These are phyloP conservation scores for Globisporangium barbulae DNA, from an alignment of 352 stramenopile genomes.

Conservation along the genomic window DNA sequence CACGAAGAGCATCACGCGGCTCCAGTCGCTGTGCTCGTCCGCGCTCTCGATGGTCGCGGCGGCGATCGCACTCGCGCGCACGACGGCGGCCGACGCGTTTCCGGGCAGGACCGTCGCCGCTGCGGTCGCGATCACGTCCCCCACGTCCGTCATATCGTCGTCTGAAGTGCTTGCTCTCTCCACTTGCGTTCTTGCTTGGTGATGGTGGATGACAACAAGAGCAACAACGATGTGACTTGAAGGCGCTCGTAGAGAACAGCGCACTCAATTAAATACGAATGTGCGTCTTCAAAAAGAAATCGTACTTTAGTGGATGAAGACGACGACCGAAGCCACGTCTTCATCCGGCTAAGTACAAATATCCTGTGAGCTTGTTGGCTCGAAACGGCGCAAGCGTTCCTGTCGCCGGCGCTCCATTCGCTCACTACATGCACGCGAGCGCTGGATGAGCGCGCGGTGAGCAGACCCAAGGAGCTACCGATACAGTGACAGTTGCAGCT, in stretches of 20 bases:
- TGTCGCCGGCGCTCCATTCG: too few relatives aligned
- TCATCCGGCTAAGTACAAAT: background rate
- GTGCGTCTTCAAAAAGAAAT: background rate
- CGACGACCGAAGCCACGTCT: background rate
- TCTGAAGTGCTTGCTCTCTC: too few relatives aligned
- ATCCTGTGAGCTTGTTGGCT: background rate
- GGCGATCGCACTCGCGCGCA: slow-evolving; percentile 17
- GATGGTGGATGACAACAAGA: background rate
- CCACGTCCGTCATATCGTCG: background rate
- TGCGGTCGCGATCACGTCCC: slow-evolving; percentile 17
- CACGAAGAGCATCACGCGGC: slow-evolving; percentile 68
- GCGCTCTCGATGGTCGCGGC: slow-evolving; percentile 18
- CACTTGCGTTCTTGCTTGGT: background rate
- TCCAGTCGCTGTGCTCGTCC: slow-evolving; percentile 50
- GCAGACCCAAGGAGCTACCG: background rate
- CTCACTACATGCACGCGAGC: background rate
- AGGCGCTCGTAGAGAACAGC: background rate
- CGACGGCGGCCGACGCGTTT: slow-evolving; percentile 17
- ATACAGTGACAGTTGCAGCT: background rate
- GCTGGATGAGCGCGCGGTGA: background rate
- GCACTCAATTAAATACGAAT: background rate
- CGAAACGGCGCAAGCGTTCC: background rate
- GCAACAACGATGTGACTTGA: background rate
- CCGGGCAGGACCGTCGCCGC: slow-evolving; percentile 13
- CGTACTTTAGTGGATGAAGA: background rate